Percentiles rank a stretch among this genome's conserved stretches.
Evolutionary conservation across 2,329 filamentous ascomycete genomes (phyloP).

Genomic region (Penicillium occitanis): DNA sequence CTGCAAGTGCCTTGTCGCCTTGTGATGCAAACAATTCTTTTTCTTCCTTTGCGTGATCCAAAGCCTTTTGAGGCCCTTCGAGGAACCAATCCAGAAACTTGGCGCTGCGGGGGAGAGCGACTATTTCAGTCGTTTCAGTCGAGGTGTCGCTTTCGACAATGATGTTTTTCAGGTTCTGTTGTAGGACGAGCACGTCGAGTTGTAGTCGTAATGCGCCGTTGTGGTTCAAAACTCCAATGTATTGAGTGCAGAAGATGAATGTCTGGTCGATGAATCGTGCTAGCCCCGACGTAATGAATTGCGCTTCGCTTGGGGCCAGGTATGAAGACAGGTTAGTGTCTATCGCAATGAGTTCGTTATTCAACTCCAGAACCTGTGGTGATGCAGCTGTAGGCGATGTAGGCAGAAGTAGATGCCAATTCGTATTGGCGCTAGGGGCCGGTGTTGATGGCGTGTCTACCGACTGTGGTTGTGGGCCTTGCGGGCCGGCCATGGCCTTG

Average conservation of each 20-base stretch:
- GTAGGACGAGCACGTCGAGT: conserved; percentile 89
- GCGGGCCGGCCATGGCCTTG: conserved; percentile 60
- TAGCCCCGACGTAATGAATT: conserved; percentile 75
- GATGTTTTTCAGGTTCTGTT: conserved; percentile 95
- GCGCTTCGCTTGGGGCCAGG: conserved; percentile 68
- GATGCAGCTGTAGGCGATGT: conserved; percentile 46
- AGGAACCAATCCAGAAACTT: conserved; percentile 52
- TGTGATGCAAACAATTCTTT: conserved; percentile 42
- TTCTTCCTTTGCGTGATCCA: conserved; percentile 47
- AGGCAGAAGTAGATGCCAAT: conserved; percentile 52
- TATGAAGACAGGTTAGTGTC: conserved; percentile 77
- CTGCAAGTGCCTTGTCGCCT: conserved; percentile 35
- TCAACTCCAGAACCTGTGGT: conserved; percentile 76
- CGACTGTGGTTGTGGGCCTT: conserved; percentile 40
- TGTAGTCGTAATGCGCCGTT: conserved; percentile 84
- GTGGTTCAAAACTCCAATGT: conserved; percentile 78
- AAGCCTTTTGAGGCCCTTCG: conserved; percentile 45
- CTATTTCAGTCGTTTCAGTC: conserved; percentile 32
- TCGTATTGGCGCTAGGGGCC: conserved; percentile 70
- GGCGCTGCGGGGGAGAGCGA: conserved; percentile 45
- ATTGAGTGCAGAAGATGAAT: conserved; percentile 69
- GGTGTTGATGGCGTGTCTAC: conserved; percentile 44
- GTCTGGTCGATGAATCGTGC: conserved; percentile 75
- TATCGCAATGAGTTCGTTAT: conserved; percentile 79
- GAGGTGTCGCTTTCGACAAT: conserved; percentile 41